A percentile compares a stretch with the other conserved stretches of the same genome.
Evolutionary conservation across 2,329 filamentous ascomycete species (phyloP).

Genomic region (Cytospora paraplurivora): DNA sequence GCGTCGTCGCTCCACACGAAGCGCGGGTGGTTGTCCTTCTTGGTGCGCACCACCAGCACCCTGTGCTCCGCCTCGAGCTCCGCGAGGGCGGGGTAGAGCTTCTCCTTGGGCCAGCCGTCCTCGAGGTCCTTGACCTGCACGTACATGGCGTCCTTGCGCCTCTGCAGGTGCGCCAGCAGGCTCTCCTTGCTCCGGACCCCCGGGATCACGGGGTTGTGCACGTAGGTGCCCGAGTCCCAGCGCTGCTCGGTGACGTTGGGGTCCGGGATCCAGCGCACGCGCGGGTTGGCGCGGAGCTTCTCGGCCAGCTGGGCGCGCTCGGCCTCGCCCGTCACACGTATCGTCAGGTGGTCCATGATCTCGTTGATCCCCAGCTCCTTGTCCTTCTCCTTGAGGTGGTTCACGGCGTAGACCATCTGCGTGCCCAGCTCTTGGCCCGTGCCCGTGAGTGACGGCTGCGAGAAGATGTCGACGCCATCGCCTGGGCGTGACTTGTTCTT

Average conservation of each 20-base stretch:
- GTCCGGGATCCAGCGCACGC: slow-evolving; percentile 60
- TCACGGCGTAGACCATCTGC: slow-evolving; percentile 83
- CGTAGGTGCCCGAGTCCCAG: slow-evolving; percentile 72
- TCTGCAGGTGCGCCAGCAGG: slow-evolving; percentile 79
- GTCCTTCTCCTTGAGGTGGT: slow-evolving; percentile 76
- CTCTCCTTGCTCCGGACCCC: slow-evolving; percentile 77
- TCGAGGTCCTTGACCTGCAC: slow-evolving; percentile 88
- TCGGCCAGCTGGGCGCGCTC: slow-evolving; percentile 66
- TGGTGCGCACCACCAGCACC: slow-evolving; percentile 83
- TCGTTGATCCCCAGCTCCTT: slow-evolving; percentile 71
- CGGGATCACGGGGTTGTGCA: slow-evolving; percentile 78
- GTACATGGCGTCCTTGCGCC: slow-evolving; percentile 77
- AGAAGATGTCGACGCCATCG: slow-evolving; percentile 61
- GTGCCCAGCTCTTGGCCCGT: slow-evolving; percentile 82
- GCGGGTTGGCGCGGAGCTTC: slow-evolving; percentile 66
- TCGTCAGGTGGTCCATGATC: slow-evolving; percentile 78
- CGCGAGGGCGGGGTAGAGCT: slow-evolving; percentile 68
- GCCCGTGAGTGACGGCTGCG: slow-evolving; percentile 74
- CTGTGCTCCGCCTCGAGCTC: slow-evolving; percentile 76
- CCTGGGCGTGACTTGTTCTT: slow-evolving; percentile 61
- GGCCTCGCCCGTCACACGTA: slow-evolving; percentile 63
- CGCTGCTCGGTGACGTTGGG: slow-evolving; percentile 65
- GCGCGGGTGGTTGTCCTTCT: slow-evolving; percentile 85
- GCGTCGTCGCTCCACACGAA: slow-evolving; percentile 90
- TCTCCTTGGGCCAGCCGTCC: slow-evolving; percentile 88